A percentile compares a stretch with the other conserved stretches of the same genome.
Conservation (phyloP, 2,329 filamentous ascomycete species). For the Pseudogymnoascus sp. region DNA sequence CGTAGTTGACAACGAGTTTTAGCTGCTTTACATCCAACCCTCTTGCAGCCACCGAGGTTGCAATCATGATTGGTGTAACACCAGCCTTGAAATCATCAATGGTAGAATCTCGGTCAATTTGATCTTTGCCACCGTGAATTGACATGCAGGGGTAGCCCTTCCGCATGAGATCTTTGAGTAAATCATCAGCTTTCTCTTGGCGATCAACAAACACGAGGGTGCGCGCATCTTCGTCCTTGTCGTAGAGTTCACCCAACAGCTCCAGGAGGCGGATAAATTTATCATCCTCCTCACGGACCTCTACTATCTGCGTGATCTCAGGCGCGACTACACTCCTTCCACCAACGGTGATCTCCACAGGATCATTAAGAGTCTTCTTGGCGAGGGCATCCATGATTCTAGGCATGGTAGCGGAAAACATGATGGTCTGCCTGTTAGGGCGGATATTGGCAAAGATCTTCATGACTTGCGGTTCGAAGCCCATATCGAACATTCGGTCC, state of each 20-base stretch:
- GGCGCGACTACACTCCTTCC: conserved; percentile 79
- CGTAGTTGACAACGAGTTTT: conserved; percentile 92
- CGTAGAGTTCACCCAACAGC: conserved; percentile 78
- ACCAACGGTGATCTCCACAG: conserved; percentile 87
- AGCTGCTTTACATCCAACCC: conserved; percentile 94
- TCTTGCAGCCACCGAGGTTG: conserved; percentile 90
- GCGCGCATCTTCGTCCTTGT: conserved; percentile 80
- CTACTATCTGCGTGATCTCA: conserved; percentile 89
- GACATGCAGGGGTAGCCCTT: conserved; percentile 89
- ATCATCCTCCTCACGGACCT: conserved; percentile 70
- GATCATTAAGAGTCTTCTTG: conserved; percentile 76
- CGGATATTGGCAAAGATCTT: conserved; percentile 90
- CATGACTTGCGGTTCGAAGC: conserved; percentile 96
- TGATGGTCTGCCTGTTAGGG: conserved; percentile 84
- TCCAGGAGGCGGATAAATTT: conserved; percentile 83
- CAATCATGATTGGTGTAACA: conserved; percentile 80
- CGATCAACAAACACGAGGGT: conserved; percentile 87
- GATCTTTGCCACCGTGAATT: conserved; percentile 89
- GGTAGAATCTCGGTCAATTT: conserved; percentile 85
- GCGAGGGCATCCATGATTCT: conserved; percentile 85
- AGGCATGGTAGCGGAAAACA: conserved; percentile 96
- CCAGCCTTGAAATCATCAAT: conserved; percentile 92
- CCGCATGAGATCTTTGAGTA: conserved; percentile 68
- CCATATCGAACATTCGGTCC: conserved; percentile 99
- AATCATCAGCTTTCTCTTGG: conserved; percentile 79